Evolutionary conservation across 2,329 filamentous ascomycete genomes (phyloP).

Genomic region (Cercospora sojina): DNA sequence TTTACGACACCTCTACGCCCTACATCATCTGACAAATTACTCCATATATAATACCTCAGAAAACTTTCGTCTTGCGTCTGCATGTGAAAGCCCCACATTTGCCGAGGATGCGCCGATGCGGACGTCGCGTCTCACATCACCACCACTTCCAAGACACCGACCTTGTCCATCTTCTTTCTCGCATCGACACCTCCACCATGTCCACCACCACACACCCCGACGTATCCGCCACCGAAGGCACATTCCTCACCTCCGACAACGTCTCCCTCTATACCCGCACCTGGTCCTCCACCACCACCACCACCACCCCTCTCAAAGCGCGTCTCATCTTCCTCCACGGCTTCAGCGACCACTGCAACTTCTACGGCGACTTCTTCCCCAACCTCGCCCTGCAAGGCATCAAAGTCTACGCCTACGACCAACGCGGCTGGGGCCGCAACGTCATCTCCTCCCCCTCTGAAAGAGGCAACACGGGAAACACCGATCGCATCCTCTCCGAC

Average conservation of each 20-base stretch:
- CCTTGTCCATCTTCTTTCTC: not conserved
- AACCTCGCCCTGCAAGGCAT: conserved; percentile 69
- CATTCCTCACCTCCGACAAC: conserved; percentile 53
- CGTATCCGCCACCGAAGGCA: conserved; percentile 50
- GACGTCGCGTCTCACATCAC: not conserved
- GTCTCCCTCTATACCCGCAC: conserved; percentile 60
- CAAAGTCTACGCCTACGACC: conserved; percentile 75
- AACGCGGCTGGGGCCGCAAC: conserved; percentile 82
- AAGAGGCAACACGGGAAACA: conserved; percentile 74
- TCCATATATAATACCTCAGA: too few relatives aligned
- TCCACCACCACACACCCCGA: conserved; percentile 11
- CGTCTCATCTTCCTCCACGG: conserved; percentile 83
- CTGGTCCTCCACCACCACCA: conserved; percentile 45
- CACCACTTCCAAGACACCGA: not conserved
- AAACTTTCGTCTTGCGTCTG: not conserved
- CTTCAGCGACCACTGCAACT: conserved; percentile 79
- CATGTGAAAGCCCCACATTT: not conserved
- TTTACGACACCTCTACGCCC: too few relatives aligned
- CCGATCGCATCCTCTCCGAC: conserved; percentile 70
- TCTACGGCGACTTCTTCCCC: conserved; percentile 73
- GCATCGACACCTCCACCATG: not conserved
- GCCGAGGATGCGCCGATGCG: not conserved
- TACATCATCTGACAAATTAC: too few relatives aligned
- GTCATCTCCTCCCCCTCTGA: conserved; percentile 66
- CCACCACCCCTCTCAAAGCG: conserved; percentile 60